phyloP scores from a whole-genome alignment of 805 yeast species.

The Lipomyces japonicus region DNA sequence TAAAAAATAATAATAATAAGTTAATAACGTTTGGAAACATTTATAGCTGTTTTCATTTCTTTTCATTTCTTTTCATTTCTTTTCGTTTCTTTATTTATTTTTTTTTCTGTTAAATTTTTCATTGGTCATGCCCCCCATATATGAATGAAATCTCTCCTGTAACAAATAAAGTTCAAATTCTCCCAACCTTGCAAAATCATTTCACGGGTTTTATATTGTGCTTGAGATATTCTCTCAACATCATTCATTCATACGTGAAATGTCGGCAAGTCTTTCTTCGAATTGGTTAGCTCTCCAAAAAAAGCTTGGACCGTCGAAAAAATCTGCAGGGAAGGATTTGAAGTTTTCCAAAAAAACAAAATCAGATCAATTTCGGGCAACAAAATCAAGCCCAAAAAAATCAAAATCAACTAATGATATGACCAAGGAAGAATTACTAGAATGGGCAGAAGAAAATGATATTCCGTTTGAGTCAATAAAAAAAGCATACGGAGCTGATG shows the following conservation, averaged over 20 bases:
- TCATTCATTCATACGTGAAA: not conserved
- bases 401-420: not conserved
- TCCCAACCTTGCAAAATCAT: too few relatives aligned
- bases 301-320: not conserved
- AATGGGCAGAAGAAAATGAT: constrained; percentile 36
- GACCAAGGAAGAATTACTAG: constrained; percentile 9
- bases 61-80: too few relatives aligned
- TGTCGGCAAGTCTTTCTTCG: constrained; percentile 16
- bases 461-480: constrained; percentile 31
- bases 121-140: too few relatives aligned
- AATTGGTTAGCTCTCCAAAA: constrained; percentile 23
- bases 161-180: too few relatives aligned
- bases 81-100: too few relatives aligned
- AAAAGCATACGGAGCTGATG: constrained; percentile 28
- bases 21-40: too few relatives aligned
- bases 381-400: not conserved
- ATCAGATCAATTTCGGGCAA: not conserved
- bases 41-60: too few relatives aligned
- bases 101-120: too few relatives aligned
- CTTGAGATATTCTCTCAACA: too few relatives aligned
- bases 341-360: not conserved
- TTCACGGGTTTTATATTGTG: too few relatives aligned
- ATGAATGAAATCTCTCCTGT: too few relatives aligned
- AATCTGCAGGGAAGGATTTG: not conserved
- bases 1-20: too few relatives aligned